phyloP scores from a whole-genome alignment of 2,329 filamentous ascomycete species.

The Pezicula neosporulosa region DNA sequence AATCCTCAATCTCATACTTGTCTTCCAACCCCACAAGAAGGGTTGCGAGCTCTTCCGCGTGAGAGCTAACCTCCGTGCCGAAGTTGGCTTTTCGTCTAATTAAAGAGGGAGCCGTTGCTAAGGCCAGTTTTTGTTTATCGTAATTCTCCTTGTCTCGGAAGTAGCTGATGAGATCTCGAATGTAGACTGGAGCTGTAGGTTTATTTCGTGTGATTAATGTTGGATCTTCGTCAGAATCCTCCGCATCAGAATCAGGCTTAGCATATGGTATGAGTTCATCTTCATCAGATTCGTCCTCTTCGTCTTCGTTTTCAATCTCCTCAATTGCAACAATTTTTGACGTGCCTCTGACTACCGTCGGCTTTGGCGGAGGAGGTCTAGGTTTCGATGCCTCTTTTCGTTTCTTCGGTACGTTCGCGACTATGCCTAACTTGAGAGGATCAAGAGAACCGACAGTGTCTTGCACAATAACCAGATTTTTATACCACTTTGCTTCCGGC shows the following conservation, averaged over 20 bases:
- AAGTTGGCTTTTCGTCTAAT: constrained; percentile 88
- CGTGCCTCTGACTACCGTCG: constrained; percentile 23
- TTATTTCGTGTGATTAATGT: constrained; percentile 83
- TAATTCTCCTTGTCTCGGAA: constrained; percentile 80
- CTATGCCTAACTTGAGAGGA: constrained; percentile 35
- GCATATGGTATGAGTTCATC: constrained; percentile 65
- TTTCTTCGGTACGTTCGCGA: constrained; percentile 13
- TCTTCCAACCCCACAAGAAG: constrained; percentile 79
- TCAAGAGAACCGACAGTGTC: constrained; percentile 61
- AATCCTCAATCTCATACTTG: constrained; percentile 76
- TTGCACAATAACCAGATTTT: constrained; percentile 56
- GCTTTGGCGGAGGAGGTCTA: constrained; percentile 26
- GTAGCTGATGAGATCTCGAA: constrained; percentile 77
- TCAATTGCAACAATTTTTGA: constrained; percentile 52
- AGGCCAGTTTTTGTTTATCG: constrained; percentile 76
- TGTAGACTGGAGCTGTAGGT: constrained; percentile 81
- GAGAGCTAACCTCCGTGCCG: constrained; percentile 82
- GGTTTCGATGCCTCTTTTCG: constrained; percentile 1
- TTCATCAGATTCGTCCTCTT: constrained; percentile 39
- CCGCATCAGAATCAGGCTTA: constrained; percentile 83
- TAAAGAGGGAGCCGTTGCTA: constrained; percentile 72
- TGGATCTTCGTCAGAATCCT: constrained; percentile 92
- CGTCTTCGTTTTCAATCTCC: constrained; percentile 57
- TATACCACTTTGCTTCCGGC: constrained; percentile 73
- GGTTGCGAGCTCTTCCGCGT: constrained; percentile 76